Base-by-base conservation (phyloP, 2,329 filamentous ascomycete species). In the Pseudocercospora fijiensis region DNA sequence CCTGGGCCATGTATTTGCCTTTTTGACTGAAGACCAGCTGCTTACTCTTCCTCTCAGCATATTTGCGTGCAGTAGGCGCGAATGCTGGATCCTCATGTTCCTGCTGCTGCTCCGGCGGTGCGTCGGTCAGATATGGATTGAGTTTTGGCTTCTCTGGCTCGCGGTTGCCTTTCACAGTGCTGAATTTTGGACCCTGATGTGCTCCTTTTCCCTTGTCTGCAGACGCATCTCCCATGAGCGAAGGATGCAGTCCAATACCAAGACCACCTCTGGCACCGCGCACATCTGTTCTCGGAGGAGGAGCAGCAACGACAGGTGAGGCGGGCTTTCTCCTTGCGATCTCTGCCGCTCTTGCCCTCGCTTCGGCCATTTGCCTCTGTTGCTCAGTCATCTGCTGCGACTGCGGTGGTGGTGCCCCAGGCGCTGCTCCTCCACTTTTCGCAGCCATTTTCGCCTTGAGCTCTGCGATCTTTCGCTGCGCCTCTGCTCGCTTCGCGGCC, bases 1-100 rank as follows among this genome's bases (percentile, higher is more conserved):
- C 95, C 78, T 98, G 94, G 68, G 92, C 89, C 65, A 98, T 96
- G 74, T 96, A 98, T 83, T 98, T 98, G 59, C 95, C 95, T 77
- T 96, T 96, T 71, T 93, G 88, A 72, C 97, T 96, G 82, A 99
- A 98, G 11, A 92, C 81, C 18, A 99, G 83, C 68, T 91, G 88
- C 64, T 91, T 88, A 10, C 91, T 85, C 67, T 90, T 84, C 57
- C 92, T 85, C 71, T 89, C 90, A 67, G 79, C 73, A 60, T 81
- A 80, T 68, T 83, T 82, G 61, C 89, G 86, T 0, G 93, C 92
- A n/a, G 69, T 96, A 18, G 68, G 68, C 16, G 63, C 96, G 72
- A 60, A 63, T 26, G 63, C 43, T 33, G 67, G 61, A 66, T 81
- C 83, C 20, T 83, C 82, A 68, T 87, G 85, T 65, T 86, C 85